phyloP scores from a whole-genome alignment of 31 red algal genomes.

The Endocladia muricata region DNA sequence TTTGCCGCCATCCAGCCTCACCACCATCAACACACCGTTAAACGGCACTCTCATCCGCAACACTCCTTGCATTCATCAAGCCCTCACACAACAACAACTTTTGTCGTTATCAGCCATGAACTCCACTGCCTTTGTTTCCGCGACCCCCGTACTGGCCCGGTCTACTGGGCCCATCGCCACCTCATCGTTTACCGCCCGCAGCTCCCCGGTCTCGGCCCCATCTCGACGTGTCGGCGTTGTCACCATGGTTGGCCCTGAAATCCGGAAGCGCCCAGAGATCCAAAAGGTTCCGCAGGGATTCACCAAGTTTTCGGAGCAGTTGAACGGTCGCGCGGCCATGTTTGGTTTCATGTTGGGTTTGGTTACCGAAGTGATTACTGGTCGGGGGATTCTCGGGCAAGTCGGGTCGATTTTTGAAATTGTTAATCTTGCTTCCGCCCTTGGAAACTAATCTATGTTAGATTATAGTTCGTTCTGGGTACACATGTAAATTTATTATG shows the following conservation, averaged over 20 bases:
- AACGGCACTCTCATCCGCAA: background rate
- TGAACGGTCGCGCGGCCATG: conserved; percentile 39
- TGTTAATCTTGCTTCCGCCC: conserved; percentile 24
- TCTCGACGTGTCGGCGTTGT: background rate
- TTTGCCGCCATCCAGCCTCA: background rate
- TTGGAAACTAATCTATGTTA: too few relatives aligned
- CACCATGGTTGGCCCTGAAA: background rate
- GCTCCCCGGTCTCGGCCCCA: background rate
- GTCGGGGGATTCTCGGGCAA: conserved; percentile 44
- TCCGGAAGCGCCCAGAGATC: background rate
- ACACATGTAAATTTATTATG: too few relatives aligned
- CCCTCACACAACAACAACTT: background rate
- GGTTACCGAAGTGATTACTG: conserved; percentile 36
- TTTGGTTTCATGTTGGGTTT: conserved; percentile 33
- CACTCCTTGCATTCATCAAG: background rate
- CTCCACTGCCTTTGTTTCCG: conserved; percentile 37
- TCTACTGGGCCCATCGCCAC: background rate
- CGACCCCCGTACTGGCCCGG: conserved; percentile 35
- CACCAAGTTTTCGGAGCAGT: conserved; percentile 14
- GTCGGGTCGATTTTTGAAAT: conserved; percentile 43
- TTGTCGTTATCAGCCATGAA: background rate
- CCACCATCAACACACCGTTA: background rate
- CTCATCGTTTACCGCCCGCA: conserved; percentile 22
- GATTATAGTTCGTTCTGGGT: too few relatives aligned
- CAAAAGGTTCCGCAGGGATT: conserved; percentile 9